Evolutionary conservation across 1,284 basidiomycete species (phyloP), one percentile per base, ranked within the genome.

Genomic region (Porogramme epimiltina): DNA sequence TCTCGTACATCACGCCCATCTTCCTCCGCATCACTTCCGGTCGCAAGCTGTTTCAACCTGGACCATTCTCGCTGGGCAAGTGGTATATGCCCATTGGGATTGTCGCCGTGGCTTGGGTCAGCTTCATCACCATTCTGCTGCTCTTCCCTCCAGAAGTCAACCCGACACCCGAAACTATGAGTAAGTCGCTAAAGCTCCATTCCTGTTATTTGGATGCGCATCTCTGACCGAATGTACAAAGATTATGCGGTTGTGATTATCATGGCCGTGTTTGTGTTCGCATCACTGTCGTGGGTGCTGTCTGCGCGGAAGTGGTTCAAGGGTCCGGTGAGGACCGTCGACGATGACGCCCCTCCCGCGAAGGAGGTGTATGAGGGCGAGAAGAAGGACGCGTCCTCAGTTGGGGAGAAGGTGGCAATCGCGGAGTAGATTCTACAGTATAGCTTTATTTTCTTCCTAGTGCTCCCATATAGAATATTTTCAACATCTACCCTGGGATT

Each of bases 221-320:
- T 42, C 26, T 5, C 16, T n/a, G 20, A 48, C 31, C 34, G 66
- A 16, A 42, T 22, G 28, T 11, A 33, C 16, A 42, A 25, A 88
- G 85, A 88, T 60, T 87, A 86, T 56, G 76, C 85, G 0, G 77
- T 87, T 19, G 82, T 88, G 13, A 79, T 89, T 48, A 78, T 89
- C 58, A 74, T 78, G 72, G 73, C 70, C 0, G 84, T 88, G 2
- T 84, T 89, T 63, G 62, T 85, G 20, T 86, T 87, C 58, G 82
- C 86, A 0, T 70, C 79, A 0, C 47, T 75, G 4, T 87, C 81
- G 3, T 89, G 87, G 87, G 62, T 84, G 0, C 23, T 85, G 3
- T 87, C 85, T 23, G 87, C 87, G 0, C 77, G 70, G 34, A 79
- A 81, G 47, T 89, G 87, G 87, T 89, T 89, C 71, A 75, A 69